A percentile compares a stretch with the other conserved stretches of the same genome.
These are phyloP conservation scores for Globisporangium irregulare DNA, from an alignment of 352 stramenopile species.

Conservation along the genomic window DNA sequence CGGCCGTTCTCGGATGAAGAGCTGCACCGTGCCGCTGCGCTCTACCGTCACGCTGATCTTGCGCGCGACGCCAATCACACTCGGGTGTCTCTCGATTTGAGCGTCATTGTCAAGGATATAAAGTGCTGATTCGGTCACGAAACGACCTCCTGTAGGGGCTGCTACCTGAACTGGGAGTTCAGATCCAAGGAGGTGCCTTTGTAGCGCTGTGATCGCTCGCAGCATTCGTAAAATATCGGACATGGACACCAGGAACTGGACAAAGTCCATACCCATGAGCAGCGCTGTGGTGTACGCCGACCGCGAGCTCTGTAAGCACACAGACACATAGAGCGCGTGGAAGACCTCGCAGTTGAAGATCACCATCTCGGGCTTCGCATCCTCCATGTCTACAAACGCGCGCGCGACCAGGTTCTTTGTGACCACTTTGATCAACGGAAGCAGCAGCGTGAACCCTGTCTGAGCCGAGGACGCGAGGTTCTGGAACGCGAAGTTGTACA, in stretches of 20 bases:
- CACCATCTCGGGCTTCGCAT: constrained; percentile 25
- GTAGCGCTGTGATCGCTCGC: neutral
- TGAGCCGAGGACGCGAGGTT: constrained; percentile 11
- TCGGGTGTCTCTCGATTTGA: neutral
- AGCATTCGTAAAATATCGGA: no score
- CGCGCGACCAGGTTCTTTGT: constrained; percentile 25
- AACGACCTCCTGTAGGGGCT: neutral
- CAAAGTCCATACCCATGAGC: neutral
- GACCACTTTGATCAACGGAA: constrained; percentile 20
- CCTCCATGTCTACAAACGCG: constrained; percentile 20
- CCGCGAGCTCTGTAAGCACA: constrained; percentile 23
- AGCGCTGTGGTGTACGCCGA: constrained; percentile 17
- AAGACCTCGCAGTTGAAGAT: constrained; percentile 27
- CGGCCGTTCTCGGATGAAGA: neutral
- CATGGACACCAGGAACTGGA: no score
- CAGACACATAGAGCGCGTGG: constrained; percentile 25
- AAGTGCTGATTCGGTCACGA: neutral
- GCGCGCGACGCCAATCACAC: neutral
- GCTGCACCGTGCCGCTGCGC: neutral
- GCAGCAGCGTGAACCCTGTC: constrained; percentile 17
- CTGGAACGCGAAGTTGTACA: constrained; percentile 23
- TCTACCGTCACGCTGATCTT: neutral
- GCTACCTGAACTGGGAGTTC: neutral
- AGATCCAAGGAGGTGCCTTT: neutral
- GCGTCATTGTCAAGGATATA: neutral